Conservation (phyloP, 257 asterid genomes). For the Ilex aquifolium region DNA sequence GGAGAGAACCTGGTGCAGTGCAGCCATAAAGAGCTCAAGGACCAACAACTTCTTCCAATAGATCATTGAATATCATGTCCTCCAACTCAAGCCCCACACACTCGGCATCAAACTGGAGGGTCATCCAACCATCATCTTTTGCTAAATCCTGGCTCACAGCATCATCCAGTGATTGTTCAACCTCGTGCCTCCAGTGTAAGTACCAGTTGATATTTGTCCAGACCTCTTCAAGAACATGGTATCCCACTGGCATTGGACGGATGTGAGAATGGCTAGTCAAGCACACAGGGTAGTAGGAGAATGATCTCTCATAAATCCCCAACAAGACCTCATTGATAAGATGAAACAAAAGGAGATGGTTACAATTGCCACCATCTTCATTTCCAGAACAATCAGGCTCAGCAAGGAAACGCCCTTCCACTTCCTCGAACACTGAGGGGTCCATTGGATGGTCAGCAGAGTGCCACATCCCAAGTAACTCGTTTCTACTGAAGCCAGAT, state of each 20-base stretch:
- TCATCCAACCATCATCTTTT: slow-evolving; percentile 61
- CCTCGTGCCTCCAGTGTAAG: slow-evolving; percentile 32
- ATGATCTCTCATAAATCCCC: slow-evolving; percentile 51
- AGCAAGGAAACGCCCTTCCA: slow-evolving; percentile 31
- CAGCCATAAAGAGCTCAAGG: too few species aligned
- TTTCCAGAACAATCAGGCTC: slow-evolving; percentile 22
- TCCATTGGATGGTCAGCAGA: slow-evolving; percentile 47
- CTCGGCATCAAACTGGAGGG: slow-evolving; percentile 65
- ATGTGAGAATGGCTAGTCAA: slow-evolving; percentile 38
- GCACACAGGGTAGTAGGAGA: slow-evolving; percentile 60
- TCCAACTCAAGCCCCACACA: slow-evolving; percentile 65
- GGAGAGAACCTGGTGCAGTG: too few species aligned
- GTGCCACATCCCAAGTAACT: slow-evolving; percentile 52
- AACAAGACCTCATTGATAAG: slow-evolving; percentile 58
- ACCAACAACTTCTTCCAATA: slow-evolving; percentile 41
- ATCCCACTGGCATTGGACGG: slow-evolving; percentile 56
- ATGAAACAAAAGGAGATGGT: slow-evolving; percentile 59
- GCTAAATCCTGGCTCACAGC: slow-evolving; percentile 51
- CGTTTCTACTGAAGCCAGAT: slow-evolving; percentile 55
- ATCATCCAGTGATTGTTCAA: slow-evolving; percentile 45
- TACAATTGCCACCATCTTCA: slow-evolving; percentile 27
- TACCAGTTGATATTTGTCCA: slow-evolving; percentile 52
- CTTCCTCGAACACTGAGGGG: slow-evolving; percentile 52
- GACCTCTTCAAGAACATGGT: slow-evolving; percentile 60
- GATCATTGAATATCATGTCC: slow-evolving; percentile 59